Evolutionary conservation across 345 rosid genomes (phyloP), one percentile per base, ranked within the genome.

Genomic region (Stellera chamaejasme): DNA sequence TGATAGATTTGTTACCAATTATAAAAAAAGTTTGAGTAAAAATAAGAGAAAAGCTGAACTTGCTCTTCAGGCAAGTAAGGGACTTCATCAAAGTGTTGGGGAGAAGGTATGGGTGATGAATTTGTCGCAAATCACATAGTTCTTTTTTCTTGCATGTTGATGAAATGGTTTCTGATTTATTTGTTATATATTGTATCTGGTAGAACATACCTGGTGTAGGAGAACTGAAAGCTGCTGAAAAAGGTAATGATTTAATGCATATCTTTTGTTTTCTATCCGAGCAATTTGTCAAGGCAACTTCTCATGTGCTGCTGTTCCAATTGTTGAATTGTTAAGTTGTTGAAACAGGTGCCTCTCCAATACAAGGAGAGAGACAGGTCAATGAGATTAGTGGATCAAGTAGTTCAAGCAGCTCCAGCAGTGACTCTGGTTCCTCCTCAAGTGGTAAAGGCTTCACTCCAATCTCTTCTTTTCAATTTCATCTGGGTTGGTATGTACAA

Each of bases 351-450:
- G 74, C 77, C 39, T 64, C 71, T 27, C 89, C 82, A 52, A 72
- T 66, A 67, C 86, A 68, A 72, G 81, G 43, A 55, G 90, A 74
- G 63, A 82, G 71, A 67, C 87, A 77, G 46, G 83, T 71, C 23
- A 75, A 78, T 57, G 79, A 83, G 64, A 70, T 78, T 43, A 87
- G 82, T 74, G 77, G 84, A 72, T 87, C 99, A 13, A 89, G 94
- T 76, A 89, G 97, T 69, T 93, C 99, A 55, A 87, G 88, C 77
- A 89, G 96, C 76, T 93, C 97, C 56, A 84, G 92, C 75, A 89
- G 99, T 77, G 90, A 80, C 68, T 89, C 97, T 57, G 96, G 92
- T 62, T 93, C 99, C 72, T 89, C 97, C 58, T 78, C 94, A 55
- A 93, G 97, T 72, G 99, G 99, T 93, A 93, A 32, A 45, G 23